Percentiles rank a stretch among this genome's conserved stretches.
Evolutionary conservation across 495 filamentous ascomycete species (phyloP).

Genomic region (Aspergillus saccharolyticus): DNA sequence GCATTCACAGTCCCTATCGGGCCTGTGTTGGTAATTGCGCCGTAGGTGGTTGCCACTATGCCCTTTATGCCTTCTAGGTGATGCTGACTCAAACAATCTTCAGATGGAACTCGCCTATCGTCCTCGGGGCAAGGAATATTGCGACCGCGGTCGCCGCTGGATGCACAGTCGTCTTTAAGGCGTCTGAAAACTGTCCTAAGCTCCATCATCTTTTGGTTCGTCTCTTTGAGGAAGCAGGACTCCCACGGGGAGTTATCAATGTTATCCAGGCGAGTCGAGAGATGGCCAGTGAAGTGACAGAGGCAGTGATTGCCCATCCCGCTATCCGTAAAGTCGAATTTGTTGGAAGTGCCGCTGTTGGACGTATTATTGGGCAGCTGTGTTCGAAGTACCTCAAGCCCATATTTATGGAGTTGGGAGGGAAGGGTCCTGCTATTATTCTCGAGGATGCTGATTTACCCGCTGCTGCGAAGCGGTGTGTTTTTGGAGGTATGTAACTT

Average conservation of each 20-base stretch:
- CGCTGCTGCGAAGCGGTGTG: conserved; percentile 32
- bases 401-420: conserved; percentile 48
- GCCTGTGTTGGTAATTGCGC: no score
- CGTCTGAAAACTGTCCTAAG: no score
- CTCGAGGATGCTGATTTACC: conserved; percentile 45
- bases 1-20: no score
- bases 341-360: conserved; percentile 44
- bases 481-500: conserved; percentile 27
- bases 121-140: no score
- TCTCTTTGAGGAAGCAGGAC: conserved; percentile 64
- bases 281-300: conserved; percentile 39
- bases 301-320: conserved; percentile 37
- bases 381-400: conserved; percentile 42
- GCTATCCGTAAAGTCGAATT: conserved; percentile 45
- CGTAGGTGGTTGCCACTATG: no score
- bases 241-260: conserved; percentile 44
- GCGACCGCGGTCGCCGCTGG: no score
- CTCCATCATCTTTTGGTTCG: no score
- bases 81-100: no score
- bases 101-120: no score
- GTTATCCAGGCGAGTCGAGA: conserved; percentile 34
- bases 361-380: conserved; percentile 39
- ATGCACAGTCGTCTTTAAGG: no score
- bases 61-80: no score
- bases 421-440: conserved; percentile 46